Evolutionary conservation across 495 filamentous ascomycete species (phyloP).

Genomic region (Trichoderma asperelloides): DNA sequence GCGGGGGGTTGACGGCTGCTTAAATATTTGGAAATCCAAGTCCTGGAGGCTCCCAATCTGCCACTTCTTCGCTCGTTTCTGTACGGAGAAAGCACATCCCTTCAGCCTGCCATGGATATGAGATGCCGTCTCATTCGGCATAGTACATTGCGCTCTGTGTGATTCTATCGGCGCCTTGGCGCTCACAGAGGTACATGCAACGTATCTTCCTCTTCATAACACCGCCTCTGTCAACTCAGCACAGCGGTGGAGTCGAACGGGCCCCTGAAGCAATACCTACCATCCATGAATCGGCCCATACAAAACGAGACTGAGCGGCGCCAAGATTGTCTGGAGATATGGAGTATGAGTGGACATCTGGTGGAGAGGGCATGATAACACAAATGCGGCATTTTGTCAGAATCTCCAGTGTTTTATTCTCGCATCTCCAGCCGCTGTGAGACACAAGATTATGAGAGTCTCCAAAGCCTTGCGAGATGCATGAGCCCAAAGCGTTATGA

Average conservation of each 20-base stretch:
- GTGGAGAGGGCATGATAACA: neutral
- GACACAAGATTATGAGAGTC: neutral
- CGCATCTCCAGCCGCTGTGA: neutral
- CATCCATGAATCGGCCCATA: neutral
- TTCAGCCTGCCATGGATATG: neutral
- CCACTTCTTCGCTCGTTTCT: neutral
- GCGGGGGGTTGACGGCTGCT: neutral
- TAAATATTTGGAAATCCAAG: neutral
- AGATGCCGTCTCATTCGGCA: neutral
- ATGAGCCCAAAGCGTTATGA: neutral
- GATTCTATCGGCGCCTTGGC: neutral
- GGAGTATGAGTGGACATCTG: neutral
- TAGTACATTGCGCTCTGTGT: neutral
- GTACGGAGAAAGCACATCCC: neutral
- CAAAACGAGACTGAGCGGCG: neutral
- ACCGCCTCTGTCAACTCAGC: neutral
- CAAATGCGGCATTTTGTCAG: conserved; percentile 3
- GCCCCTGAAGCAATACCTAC: neutral
- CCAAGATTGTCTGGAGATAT: neutral
- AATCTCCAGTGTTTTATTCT: conserved; percentile 1
- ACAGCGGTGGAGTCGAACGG: neutral
- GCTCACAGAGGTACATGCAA: neutral
- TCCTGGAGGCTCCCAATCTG: neutral
- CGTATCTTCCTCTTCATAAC: neutral
- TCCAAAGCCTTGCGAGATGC: neutral